A percentile compares a stretch with the other conserved stretches of the same genome.
Conservation (phyloP, 345 rosid species). For the Eucalyptus albens region DNA sequence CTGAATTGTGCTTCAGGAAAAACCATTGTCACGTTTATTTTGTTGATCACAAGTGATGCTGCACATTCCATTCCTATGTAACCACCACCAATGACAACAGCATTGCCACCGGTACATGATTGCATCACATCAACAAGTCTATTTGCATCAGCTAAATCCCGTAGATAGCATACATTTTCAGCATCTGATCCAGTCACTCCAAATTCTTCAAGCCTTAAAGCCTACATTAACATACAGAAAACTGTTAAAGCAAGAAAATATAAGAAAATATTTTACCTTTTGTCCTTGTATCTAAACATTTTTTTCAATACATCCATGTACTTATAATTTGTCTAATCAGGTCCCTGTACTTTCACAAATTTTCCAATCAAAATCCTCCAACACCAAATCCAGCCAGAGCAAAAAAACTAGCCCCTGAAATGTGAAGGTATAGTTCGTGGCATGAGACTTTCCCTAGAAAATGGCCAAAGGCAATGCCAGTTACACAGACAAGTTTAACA, state of each 20-base stretch:
- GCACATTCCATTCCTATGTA: slow-evolving; percentile 63
- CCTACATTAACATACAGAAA: slow-evolving; percentile 19
- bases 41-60: slow-evolving; percentile 88
- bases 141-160: slow-evolving; percentile 81
- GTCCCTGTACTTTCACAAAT: background rate
- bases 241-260: background rate
- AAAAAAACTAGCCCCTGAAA: background rate
- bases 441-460: background rate
- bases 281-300: background rate
- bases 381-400: background rate
- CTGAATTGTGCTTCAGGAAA: slow-evolving; percentile 97
- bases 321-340: background rate
- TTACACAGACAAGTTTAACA: background rate
- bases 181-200: slow-evolving; percentile 83
- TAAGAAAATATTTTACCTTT: background rate
- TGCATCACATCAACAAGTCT: slow-evolving; percentile 58
- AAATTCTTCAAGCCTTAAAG: slow-evolving; percentile 95
- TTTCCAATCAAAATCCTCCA: background rate
- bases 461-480: background rate
- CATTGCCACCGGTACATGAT: slow-evolving; percentile 60
- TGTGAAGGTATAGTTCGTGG: background rate
- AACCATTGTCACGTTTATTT: slow-evolving; percentile 88
- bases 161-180: slow-evolving; percentile 81
- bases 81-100: slow-evolving; percentile 96
- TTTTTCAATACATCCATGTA: background rate